Conservation (phyloP, 371 early-diverging fungal genomes). For the Entomophthora muscae region DNA sequence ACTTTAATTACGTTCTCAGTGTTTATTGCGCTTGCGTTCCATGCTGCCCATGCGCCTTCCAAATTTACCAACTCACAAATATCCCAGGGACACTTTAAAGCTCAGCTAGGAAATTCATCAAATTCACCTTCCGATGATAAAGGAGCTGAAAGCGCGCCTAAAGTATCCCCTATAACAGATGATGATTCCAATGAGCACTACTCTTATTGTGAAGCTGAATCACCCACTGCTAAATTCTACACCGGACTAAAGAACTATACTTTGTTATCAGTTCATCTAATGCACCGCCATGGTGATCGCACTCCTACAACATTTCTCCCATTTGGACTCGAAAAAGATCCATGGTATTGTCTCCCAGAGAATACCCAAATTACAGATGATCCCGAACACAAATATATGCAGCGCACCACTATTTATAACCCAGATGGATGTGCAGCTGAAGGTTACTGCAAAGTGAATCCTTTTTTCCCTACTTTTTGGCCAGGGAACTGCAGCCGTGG, state of each 20-base stretch:
- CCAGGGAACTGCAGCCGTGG: conserved; percentile 20
- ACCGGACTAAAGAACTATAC: not conserved
- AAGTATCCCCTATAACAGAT: not conserved
- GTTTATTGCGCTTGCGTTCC: not conserved
- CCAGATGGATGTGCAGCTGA: not conserved
- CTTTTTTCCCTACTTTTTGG: conserved; percentile 3
- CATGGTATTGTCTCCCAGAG: not conserved
- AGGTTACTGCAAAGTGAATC: not conserved
- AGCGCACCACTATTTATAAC: not conserved
- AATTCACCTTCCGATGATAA: not conserved
- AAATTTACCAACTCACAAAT: not conserved
- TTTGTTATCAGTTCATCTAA: not conserved
- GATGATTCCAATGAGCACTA: not conserved
- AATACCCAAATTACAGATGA: not conserved
- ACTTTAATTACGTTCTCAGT: not conserved
- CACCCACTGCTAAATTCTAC: not conserved
- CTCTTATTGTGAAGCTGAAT: not conserved
- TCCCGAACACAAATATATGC: not conserved
- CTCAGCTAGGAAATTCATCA: not conserved
- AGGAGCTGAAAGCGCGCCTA: not conserved
- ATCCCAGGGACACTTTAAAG: not conserved
- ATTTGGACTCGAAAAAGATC: not conserved
- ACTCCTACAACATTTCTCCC: conserved; percentile 2
- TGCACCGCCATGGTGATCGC: conserved; percentile 13
- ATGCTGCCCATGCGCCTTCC: not conserved